A percentile compares a stretch with the other conserved stretches of the same genome.
phyloP scores from a whole-genome alignment of 2,329 filamentous ascomycete species.

The Hyphodiscus sp. region DNA sequence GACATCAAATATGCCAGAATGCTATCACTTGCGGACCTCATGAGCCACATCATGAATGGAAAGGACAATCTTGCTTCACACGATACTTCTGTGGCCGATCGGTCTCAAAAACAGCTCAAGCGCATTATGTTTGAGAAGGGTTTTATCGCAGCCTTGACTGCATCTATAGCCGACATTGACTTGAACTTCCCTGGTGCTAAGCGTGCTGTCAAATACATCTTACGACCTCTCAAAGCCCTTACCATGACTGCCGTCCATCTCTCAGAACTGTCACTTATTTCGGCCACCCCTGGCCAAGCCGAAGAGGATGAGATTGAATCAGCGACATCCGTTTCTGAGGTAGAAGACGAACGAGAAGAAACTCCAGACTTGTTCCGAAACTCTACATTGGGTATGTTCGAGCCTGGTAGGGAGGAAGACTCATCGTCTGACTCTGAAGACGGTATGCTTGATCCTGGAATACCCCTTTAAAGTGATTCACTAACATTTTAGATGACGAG shows the following conservation, averaged over 20 bases:
- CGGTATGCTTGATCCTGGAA: slow-evolving; percentile 34
- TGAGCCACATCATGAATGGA: slow-evolving; percentile 84
- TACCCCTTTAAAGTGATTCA: background rate
- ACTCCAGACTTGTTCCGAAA: slow-evolving; percentile 97
- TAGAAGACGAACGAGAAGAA: slow-evolving; percentile 82
- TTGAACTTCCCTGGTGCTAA: slow-evolving; percentile 91
- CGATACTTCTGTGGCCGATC: slow-evolving; percentile 32
- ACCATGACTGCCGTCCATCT: slow-evolving; percentile 82
- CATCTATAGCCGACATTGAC: slow-evolving; percentile 91
- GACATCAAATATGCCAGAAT: slow-evolving; percentile 85
- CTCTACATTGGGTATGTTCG: slow-evolving; percentile 90
- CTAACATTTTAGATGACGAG: slow-evolving; percentile 59
- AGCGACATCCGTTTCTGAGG: slow-evolving; percentile 80
- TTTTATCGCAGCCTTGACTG: slow-evolving; percentile 80
- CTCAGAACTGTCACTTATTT: slow-evolving; percentile 64
- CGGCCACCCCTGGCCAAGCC: slow-evolving; percentile 56
- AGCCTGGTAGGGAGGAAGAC: slow-evolving; percentile 73
- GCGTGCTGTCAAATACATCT: slow-evolving; percentile 91
- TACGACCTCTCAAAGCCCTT: slow-evolving; percentile 80
- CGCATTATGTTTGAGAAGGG: slow-evolving; percentile 99
- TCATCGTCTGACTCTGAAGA: slow-evolving; percentile 66
- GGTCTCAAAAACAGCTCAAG: slow-evolving; percentile 76
- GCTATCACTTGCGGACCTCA: slow-evolving; percentile 81
- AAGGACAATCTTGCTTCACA: slow-evolving; percentile 55
- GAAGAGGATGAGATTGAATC: slow-evolving; percentile 86